Evolutionary conservation across 192 early-diverging fungal genomes (phyloP).

Genomic region (Entomortierella beljakovae): DNA sequence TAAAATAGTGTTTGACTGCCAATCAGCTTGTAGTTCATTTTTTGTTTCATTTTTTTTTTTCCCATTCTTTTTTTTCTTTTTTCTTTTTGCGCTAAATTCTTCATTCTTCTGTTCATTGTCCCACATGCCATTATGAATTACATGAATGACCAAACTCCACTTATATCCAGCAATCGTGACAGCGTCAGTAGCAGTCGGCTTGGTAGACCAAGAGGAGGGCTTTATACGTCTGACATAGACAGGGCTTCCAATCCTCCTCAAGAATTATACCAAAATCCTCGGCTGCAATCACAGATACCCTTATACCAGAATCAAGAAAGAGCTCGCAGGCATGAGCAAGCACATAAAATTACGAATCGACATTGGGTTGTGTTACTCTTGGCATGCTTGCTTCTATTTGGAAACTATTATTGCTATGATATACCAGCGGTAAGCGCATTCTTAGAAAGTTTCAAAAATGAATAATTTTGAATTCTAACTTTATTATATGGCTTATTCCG

Average conservation of each 20-base stretch:
- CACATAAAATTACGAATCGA: conserved; percentile 34
- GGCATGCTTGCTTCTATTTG: conserved; percentile 54
- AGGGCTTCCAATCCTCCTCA: not conserved
- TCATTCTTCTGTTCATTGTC: not conserved
- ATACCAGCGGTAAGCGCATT: conserved; percentile 36
- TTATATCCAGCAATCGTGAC: conserved; percentile 30
- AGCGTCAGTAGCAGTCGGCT: conserved; percentile 9
- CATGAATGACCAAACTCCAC: conserved; percentile 27
- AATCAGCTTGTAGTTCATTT: not conserved
- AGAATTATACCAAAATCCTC: conserved; percentile 8
- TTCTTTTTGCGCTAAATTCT: not conserved
- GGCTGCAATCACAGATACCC: not conserved
- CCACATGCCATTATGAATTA: conserved; percentile 7
- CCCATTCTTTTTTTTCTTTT: not conserved
- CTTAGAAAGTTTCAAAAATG: not conserved
- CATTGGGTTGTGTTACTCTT: conserved; percentile 55
- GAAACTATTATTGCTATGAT: conserved; percentile 59
- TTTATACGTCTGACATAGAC: conserved; percentile 4
- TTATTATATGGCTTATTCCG: not conserved
- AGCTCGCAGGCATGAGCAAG: conserved; percentile 25
- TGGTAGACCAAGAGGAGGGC: not conserved
- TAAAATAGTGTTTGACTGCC: not conserved
- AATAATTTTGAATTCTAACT: not conserved
- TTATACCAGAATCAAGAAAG: conserved; percentile 13
- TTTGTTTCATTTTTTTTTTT: conserved; percentile 6